Evolutionary conservation across 2,329 filamentous ascomycete species (phyloP), one percentile per base, ranked within the genome.

Genomic region (Domatiomyces catenatus): DNA sequence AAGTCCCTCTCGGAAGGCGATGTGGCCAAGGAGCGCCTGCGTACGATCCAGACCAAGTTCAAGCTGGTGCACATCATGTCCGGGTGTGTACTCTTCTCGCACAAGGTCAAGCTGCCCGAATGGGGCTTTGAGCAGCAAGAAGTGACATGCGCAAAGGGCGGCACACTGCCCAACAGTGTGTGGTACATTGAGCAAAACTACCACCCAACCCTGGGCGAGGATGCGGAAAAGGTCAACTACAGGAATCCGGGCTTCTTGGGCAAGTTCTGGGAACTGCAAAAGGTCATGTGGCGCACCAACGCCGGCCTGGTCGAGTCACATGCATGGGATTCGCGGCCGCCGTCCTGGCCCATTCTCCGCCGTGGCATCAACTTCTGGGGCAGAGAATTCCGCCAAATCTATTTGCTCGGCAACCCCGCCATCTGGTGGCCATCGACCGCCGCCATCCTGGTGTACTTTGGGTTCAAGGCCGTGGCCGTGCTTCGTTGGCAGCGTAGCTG

Each of bases 281-380:
- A 85, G 68, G 92, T 98, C 56, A 98, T 98, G 92, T 98, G 92
- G 92, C 88, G 78, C 61, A 98, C 92, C 36, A 98, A 98, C 64
- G 92, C 92, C 28, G 92, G 92, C 44, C 79, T 98, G 47, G 86
- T 92, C 22, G 92, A 98, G 63, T 94, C 89, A 17, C 92, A 98
- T 64, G 87, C 89, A 48, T 98, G 93, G 92, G 92, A 98, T 66
- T 96, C 92, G 46, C 85, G 92, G 45, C 92, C 92, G 28, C 79
- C 81, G 32, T 90, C 88, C 5, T 98, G 92, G 92, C 92, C 92
- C 19, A 78, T 93, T 51, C 79, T 98, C 48, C 80, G 80, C 59
- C 86, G 92, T 55, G 92, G 92, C 62, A 98, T 98, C 75, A 98
- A 98, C 73, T 98, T 98, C 75, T 98, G 92, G 92, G 88, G 90